phyloP scores from a whole-genome alignment of 2,329 filamentous ascomycete species.

The Karstenula rhodostoma region DNA sequence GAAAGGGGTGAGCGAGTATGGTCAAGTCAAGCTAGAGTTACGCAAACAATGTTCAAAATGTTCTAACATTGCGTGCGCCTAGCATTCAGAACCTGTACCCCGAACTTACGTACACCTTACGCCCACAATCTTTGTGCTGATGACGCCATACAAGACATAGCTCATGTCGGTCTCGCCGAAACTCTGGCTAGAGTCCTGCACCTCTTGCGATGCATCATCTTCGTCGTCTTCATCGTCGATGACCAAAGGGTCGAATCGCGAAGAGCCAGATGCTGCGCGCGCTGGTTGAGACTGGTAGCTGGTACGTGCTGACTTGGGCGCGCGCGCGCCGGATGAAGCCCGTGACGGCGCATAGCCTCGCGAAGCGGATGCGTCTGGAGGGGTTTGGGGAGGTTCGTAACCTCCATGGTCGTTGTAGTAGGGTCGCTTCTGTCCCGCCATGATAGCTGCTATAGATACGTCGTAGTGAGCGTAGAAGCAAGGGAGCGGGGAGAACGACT shows the following conservation, averaged over 20 bases:
- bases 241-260: conserved; percentile 35
- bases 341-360: conserved; percentile 20
- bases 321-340: conserved; percentile 26
- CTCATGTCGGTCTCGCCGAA: conserved; percentile 33
- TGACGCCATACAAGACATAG: conserved; percentile 42
- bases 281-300: conserved; percentile 20
- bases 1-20: too few relatives aligned
- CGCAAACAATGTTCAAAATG: too few relatives aligned
- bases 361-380: not conserved
- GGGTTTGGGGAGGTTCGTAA: not conserved
- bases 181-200: conserved; percentile 34
- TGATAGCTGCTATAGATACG: conserved; percentile 2
- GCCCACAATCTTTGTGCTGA: conserved; percentile 67
- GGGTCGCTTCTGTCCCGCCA: conserved; percentile 24
- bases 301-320: conserved; percentile 40
- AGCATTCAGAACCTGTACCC: too few relatives aligned
- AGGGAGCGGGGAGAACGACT: not conserved
- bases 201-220: conserved; percentile 42
- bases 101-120: too few relatives aligned
- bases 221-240: conserved; percentile 39
- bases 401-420: conserved; percentile 19
- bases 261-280: conserved; percentile 30
- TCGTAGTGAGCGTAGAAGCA: not conserved
- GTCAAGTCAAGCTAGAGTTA: too few relatives aligned
- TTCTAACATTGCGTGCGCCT: too few relatives aligned